phyloP scores from a whole-genome alignment of 78 protist genomes.

The Dictyostelium brefeldianum region DNA sequence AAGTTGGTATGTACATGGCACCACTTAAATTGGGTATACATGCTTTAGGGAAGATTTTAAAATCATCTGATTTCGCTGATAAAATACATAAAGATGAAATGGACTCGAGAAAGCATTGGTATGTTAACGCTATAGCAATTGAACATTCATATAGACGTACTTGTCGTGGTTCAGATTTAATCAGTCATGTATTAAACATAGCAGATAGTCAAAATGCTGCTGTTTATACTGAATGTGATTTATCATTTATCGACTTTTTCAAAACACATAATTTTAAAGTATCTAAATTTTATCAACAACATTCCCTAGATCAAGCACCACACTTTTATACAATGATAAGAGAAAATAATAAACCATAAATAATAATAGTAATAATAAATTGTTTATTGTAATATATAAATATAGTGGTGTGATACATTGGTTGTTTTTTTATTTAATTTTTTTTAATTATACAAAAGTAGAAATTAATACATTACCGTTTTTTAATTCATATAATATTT shows the following conservation, averaged over 20 bases:
- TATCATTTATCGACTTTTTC: constrained; percentile 17
- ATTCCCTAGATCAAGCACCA: not conserved
- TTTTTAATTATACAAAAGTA: too few species aligned
- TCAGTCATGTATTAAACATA: constrained; percentile 10
- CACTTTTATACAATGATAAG: constrained; percentile 19
- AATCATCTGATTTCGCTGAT: constrained; percentile 31
- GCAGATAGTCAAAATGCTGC: constrained; percentile 57
- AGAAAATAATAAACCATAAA: not conserved
- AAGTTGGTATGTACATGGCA: constrained; percentile 47
- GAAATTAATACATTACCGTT: too few species aligned
- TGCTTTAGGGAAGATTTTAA: constrained; percentile 37
- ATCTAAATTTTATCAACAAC: constrained; percentile 19
- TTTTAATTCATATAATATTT: too few species aligned
- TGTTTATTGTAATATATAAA: not conserved
- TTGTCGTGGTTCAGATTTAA: not conserved
- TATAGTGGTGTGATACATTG: too few species aligned
- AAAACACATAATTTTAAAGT: constrained; percentile 6
- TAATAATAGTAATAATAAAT: not conserved
- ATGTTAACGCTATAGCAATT: constrained; percentile 18
- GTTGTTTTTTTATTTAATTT: too few species aligned
- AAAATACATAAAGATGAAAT: constrained; percentile 10
- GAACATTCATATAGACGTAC: not conserved
- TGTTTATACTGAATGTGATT: constrained; percentile 47
- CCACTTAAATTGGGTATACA: constrained; percentile 34
- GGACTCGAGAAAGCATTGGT: not conserved